Conservation (phyloP, 2,329 filamentous ascomycete species). For the Ophiostoma sp. region DNA sequence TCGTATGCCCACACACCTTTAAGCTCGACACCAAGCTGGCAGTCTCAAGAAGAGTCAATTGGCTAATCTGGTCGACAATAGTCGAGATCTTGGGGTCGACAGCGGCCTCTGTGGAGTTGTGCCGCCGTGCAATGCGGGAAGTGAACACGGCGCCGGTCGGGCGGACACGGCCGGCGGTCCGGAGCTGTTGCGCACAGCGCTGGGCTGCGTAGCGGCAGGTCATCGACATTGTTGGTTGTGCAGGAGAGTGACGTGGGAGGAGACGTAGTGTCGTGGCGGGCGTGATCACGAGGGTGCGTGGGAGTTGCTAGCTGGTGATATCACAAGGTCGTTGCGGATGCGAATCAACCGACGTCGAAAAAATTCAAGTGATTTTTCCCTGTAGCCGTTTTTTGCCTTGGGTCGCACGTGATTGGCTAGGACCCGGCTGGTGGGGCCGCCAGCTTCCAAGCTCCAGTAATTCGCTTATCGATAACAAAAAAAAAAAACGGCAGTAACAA, state of each 20-base stretch:
- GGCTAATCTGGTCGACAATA: slow-evolving; percentile 98
- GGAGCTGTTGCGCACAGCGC: slow-evolving; percentile 59
- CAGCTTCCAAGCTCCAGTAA: slow-evolving; percentile 15
- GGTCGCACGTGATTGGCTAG: slow-evolving; percentile 19
- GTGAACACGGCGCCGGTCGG: slow-evolving; percentile 39
- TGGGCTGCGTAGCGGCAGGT: slow-evolving; percentile 55
- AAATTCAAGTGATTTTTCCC: slow-evolving; percentile 21
- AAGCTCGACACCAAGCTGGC: slow-evolving; percentile 90
- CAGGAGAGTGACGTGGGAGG: neutral
- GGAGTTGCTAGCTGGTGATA: slow-evolving; percentile 1
- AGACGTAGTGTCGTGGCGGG: neutral
- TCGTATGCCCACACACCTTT: slow-evolving; percentile 59
- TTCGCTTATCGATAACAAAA: slow-evolving; percentile 22
- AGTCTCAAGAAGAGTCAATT: slow-evolving; percentile 95
- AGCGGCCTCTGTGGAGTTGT: slow-evolving; percentile 78
- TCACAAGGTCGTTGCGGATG: slow-evolving; percentile 9
- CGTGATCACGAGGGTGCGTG: neutral
- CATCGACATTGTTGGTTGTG: slow-evolving; percentile 46
- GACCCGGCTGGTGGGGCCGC: neutral
- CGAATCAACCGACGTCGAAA: slow-evolving; percentile 21
- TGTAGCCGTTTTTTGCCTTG: slow-evolving; percentile 15
- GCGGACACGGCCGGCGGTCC: slow-evolving; percentile 44
- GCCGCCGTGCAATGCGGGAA: slow-evolving; percentile 59
- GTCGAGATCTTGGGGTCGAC: slow-evolving; percentile 83
- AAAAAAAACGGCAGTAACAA: slow-evolving; percentile 17